Evolutionary conservation across 2,329 filamentous ascomycete species (phyloP), one percentile per base, ranked within the genome.

Genomic region (Allantophomopsis lycopodina): DNA sequence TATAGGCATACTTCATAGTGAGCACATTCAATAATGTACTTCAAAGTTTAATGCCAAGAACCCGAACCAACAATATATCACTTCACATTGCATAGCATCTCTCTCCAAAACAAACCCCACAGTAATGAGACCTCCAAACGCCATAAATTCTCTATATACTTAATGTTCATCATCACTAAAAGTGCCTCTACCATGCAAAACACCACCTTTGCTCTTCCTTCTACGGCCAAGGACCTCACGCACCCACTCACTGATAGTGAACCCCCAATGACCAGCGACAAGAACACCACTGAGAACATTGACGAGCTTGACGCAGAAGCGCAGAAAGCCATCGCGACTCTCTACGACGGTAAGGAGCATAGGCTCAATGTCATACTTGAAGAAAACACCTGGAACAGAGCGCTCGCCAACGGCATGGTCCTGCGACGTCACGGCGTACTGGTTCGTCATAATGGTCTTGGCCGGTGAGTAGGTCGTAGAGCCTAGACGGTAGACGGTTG

Each of bases 351-450:
- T 79, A 39, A 98, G 68, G 58, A 91, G 65, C 51, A 98, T 88
- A 2, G 91, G 91, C 67, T 98, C 91, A 51, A 98, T 95, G 58
- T 96, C 89, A 63, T 94, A 98, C 65, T 96, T 98, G 72, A 98
- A 84, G 58, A 96, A 98, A 45, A 98, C 77, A 23, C 91, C 91
- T 0, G 91, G 91, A 1, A 95, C 74, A 42, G 66, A 64, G 50
- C 68, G 76, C 52, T 93, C 82, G 40, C 69, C 65, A 33, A 93
- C 71, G 30, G 68, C 63, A 52, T 79, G 75, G 50, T 73, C 81
- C 65, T 96, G 88, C 55, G 88, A 85, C 1, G 88, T 96, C 1
- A 94, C 91, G 44, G 89, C 91, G 65, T 98, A 98, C 61, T 98
- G 91, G 67, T 98, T 98, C 13, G 91, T 96, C 60, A 81, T 76